A percentile compares a stretch with the other conserved stretches of the same genome.
Evolutionary conservation across 2,329 filamentous ascomycete genomes (phyloP).

Genomic region (Penicillium brevicompactum): DNA sequence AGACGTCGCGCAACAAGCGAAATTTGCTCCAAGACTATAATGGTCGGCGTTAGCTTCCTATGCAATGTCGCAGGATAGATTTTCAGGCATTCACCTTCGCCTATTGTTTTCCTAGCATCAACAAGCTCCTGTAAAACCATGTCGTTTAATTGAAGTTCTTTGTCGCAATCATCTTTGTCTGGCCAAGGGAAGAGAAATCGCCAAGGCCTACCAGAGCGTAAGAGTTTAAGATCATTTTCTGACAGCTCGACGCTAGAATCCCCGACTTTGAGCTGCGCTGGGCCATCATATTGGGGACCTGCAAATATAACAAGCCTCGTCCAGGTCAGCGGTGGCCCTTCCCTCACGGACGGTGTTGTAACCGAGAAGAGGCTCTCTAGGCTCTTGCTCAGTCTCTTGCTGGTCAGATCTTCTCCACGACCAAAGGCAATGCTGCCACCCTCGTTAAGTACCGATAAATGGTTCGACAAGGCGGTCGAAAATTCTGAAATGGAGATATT

Average conservation of each 20-base stretch:
- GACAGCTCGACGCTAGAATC: slow-evolving; percentile 4
- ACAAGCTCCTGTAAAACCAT: slow-evolving; percentile 2
- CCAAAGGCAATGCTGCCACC: slow-evolving; percentile 6
- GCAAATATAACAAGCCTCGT: slow-evolving; percentile 1
- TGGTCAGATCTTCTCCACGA: slow-evolving; percentile 4
- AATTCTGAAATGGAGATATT: background rate
- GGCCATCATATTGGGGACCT: slow-evolving; percentile 3
- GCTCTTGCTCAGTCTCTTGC: background rate
- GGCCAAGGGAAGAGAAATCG: too few species aligned
- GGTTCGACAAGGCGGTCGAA: background rate
- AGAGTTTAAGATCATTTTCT: slow-evolving; percentile 1
- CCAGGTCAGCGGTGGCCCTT: slow-evolving; percentile 2
- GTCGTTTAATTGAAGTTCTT: slow-evolving; percentile 2
- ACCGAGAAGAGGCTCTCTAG: slow-evolving; percentile 2
- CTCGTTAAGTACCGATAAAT: slow-evolving; percentile 2
- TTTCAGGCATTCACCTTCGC: background rate
- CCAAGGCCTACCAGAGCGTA: slow-evolving; percentile 5
- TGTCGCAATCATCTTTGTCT: background rate
- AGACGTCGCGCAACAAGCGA: slow-evolving; percentile 2
- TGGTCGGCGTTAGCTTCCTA: background rate
- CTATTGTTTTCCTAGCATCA: background rate
- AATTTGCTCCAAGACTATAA: slow-evolving; percentile 1
- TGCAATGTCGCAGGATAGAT: background rate
- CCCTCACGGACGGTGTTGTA: background rate
- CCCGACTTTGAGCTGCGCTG: background rate